Percentiles rank a stretch among this genome's conserved stretches.
phyloP scores from a whole-genome alignment of 192 early-diverging fungal species.

The Polychytrium aggregatum region DNA sequence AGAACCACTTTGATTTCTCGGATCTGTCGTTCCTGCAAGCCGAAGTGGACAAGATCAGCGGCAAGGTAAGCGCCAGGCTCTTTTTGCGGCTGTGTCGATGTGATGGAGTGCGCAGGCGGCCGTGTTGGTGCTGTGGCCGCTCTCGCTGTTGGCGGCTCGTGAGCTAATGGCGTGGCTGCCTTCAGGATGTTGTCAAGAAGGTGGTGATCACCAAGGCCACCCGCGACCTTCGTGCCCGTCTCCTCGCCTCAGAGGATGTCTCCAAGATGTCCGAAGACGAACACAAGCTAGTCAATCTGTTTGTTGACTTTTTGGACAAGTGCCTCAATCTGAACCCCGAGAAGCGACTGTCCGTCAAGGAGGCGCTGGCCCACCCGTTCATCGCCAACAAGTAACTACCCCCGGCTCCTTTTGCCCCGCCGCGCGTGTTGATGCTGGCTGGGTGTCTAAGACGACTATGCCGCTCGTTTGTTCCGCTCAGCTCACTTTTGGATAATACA shows the following conservation, averaged over 20 bases:
- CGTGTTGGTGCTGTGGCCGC: not conserved
- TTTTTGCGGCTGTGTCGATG: not conserved
- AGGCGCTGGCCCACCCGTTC: conserved; percentile 85
- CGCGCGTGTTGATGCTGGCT: too few relatives aligned
- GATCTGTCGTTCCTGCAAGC: conserved; percentile 55
- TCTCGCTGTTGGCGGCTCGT: not conserved
- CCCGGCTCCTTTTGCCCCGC: too few relatives aligned
- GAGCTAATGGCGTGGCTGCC: not conserved
- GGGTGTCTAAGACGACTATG: too few relatives aligned
- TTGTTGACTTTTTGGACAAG: conserved; percentile 80
- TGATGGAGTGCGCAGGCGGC: not conserved
- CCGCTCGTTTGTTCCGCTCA: too few relatives aligned
- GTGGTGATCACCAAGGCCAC: conserved; percentile 55
- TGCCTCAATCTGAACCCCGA: conserved; percentile 77
- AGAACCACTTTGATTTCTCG: conserved; percentile 89
- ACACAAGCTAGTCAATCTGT: conserved; percentile 42
- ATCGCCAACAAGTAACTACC: too few relatives aligned
- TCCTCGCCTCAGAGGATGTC: conserved; percentile 41
- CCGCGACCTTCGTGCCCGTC: conserved; percentile 56
- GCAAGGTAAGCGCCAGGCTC: conserved; percentile 10
- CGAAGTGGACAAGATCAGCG: conserved; percentile 48
- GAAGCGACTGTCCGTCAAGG: conserved; percentile 71
- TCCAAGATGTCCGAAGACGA: conserved; percentile 45
- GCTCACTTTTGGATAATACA: too few relatives aligned
- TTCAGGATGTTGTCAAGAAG: conserved; percentile 55